A percentile compares a stretch with the other conserved stretches of the same genome.
These are phyloP conservation scores for Endogone sp. DNA, from an alignment of 192 early-diverging fungal species.

Conservation along the genomic window DNA sequence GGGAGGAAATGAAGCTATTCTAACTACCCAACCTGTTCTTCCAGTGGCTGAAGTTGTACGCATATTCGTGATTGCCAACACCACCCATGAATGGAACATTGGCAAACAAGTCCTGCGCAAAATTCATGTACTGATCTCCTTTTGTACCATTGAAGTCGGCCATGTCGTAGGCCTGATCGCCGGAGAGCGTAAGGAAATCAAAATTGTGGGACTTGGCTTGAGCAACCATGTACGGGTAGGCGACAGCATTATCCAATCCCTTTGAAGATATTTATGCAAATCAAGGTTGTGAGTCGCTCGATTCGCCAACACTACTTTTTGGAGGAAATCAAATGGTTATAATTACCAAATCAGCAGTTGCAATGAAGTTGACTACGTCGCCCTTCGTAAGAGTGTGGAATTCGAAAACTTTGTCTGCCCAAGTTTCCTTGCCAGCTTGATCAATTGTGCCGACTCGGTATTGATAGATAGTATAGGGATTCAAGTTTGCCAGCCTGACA, in stretches of 20 bases:
- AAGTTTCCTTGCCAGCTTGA: not conserved
- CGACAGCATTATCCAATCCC: constrained; percentile 28
- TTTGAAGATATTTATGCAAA: not conserved
- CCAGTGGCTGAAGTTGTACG: constrained; percentile 29
- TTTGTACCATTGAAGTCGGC: constrained; percentile 25
- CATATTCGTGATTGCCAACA: constrained; percentile 28
- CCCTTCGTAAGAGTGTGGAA: constrained; percentile 19
- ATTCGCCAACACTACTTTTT: too few species aligned
- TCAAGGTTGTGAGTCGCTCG: not conserved
- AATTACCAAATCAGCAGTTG: constrained; percentile 27
- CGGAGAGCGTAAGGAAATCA: constrained; percentile 24
- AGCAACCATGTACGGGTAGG: constrained; percentile 9
- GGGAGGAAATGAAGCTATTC: not conserved
- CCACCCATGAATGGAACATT: constrained; percentile 24
- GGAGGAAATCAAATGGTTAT: too few species aligned
- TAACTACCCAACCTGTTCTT: too few species aligned
- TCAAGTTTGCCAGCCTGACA: constrained; percentile 9
- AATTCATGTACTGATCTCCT: constrained; percentile 29
- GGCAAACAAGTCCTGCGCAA: constrained; percentile 19
- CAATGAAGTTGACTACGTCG: constrained; percentile 21
- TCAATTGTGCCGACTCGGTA: constrained; percentile 20
- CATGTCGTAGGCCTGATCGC: constrained; percentile 32
- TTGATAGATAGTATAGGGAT: constrained; percentile 17
- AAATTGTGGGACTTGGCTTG: constrained; percentile 21
- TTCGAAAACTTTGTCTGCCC: constrained; percentile 15